A percentile compares a stretch with the other conserved stretches of the same genome.
Conservation (phyloP, 1,284 basidiomycete genomes). For the Trichosporon ovoides region DNA sequence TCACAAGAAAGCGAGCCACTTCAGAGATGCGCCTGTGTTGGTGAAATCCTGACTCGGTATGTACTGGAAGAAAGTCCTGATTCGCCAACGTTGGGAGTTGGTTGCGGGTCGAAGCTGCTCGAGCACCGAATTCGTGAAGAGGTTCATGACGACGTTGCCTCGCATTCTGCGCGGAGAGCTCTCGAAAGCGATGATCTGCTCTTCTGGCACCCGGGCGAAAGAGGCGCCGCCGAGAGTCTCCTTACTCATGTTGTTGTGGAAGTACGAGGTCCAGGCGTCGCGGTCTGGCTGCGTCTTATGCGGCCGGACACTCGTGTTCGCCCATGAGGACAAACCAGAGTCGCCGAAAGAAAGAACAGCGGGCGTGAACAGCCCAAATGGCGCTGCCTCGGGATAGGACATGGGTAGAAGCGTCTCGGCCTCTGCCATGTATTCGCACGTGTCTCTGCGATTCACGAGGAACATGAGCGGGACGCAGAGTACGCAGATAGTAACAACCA, state of each 20-base stretch:
- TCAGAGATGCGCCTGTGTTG: conserved; percentile 28
- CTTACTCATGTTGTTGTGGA: conserved; percentile 39
- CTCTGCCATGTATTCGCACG: conserved; percentile 46
- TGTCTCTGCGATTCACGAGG: conserved; percentile 54
- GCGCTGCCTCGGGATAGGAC: conserved; percentile 20
- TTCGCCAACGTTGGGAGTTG: conserved; percentile 53
- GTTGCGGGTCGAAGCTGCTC: conserved; percentile 54
- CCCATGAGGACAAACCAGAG: conserved; percentile 1
- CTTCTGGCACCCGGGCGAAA: neutral
- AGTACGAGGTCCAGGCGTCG: conserved; percentile 48
- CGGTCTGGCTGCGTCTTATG: neutral
- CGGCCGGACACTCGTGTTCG: neutral
- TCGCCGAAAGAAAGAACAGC: neutral
- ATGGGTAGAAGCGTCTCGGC: conserved; percentile 15
- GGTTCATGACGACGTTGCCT: conserved; percentile 60
- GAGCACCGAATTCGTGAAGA: conserved; percentile 63
- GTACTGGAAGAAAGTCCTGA: conserved; percentile 59
- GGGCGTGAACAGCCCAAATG: neutral
- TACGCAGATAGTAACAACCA: conserved; percentile 61
- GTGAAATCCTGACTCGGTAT: conserved; percentile 27
- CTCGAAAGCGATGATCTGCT: neutral
- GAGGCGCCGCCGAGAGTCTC: neutral
- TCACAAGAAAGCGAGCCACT: conserved; percentile 37
- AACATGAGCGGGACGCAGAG: conserved; percentile 63
- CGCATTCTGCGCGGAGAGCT: conserved; percentile 23